phyloP scores from a whole-genome alignment of 2,329 filamentous ascomycete species.

The Annulohypoxylon truncatum region DNA sequence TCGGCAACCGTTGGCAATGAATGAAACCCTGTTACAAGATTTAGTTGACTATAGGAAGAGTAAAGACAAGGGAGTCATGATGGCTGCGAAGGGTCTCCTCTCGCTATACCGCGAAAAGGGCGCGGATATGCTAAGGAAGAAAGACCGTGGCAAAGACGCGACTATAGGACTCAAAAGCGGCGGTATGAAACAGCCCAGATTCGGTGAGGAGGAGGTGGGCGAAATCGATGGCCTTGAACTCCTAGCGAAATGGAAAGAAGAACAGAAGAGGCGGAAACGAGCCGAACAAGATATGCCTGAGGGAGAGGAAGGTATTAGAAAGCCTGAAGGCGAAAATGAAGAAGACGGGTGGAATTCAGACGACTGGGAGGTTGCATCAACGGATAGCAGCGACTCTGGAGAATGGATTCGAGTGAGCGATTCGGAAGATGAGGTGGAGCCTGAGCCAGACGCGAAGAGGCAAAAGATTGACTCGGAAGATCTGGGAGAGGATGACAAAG shows the following conservation, averaged over 20 bases:
- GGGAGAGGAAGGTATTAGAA: constrained; percentile 69
- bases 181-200: constrained; percentile 79
- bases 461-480: constrained; percentile 61
- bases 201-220: constrained; percentile 82
- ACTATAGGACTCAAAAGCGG: constrained; percentile 83
- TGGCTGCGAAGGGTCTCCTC: constrained; percentile 93
- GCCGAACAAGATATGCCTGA: constrained; percentile 75
- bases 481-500: constrained; percentile 55
- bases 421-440: constrained; percentile 81
- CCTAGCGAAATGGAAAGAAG: constrained; percentile 91
- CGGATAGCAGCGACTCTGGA: constrained; percentile 75
- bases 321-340: constrained; percentile 67
- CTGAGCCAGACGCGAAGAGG: constrained; percentile 75
- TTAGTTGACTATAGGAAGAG: constrained; percentile 95
- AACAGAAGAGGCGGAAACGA: constrained; percentile 81
- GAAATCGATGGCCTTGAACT: constrained; percentile 93
- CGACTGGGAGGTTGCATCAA: constrained; percentile 71
- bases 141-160: constrained; percentile 91
- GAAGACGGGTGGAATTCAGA: constrained; percentile 66
- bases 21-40: constrained; percentile 93
- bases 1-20: constrained; percentile 95
- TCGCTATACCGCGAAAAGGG: constrained; percentile 92
- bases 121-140: constrained; percentile 87
- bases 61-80: constrained; percentile 99
- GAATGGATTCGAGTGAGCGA: constrained; percentile 96